These are phyloP conservation scores for Solanum medicagineum DNA, from an alignment of 257 asterid genomes.

Conservation along the genomic window DNA sequence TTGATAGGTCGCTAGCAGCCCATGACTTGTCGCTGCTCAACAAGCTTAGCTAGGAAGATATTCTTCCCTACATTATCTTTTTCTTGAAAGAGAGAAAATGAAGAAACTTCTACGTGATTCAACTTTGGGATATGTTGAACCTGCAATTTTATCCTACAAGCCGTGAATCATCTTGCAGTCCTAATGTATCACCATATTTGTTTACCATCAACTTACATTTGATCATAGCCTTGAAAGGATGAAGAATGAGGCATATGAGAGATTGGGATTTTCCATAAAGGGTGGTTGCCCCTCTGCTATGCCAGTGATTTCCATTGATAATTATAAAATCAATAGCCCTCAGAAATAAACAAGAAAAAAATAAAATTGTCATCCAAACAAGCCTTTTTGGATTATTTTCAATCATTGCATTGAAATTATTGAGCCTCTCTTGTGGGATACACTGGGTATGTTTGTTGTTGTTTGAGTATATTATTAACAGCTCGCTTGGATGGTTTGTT, in stretches of 20 bases:
- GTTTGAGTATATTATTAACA: background rate
- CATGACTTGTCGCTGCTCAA: background rate
- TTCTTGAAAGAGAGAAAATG: background rate
- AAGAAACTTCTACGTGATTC: background rate
- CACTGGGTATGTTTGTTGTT: background rate
- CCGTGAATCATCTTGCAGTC: background rate
- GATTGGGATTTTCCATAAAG: background rate
- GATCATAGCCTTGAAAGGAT: background rate
- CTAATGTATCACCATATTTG: background rate
- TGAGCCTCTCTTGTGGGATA: background rate
- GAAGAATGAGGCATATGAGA: background rate
- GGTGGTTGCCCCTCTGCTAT: background rate
- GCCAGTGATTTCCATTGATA: background rate
- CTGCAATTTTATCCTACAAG: background rate
- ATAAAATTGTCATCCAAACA: background rate
- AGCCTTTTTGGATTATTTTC: background rate
- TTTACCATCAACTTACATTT: background rate
- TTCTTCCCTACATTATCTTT: background rate
- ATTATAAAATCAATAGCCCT: background rate
- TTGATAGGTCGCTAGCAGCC: background rate
- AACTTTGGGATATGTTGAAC: background rate
- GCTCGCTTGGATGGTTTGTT: background rate
- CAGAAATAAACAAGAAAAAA: background rate
- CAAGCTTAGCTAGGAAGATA: background rate
- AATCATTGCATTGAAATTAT: background rate